Evolutionary conservation across 2,329 filamentous ascomycete species (phyloP), one percentile per base, ranked within the genome.

Genomic region (Trichoderma arundinaceum): DNA sequence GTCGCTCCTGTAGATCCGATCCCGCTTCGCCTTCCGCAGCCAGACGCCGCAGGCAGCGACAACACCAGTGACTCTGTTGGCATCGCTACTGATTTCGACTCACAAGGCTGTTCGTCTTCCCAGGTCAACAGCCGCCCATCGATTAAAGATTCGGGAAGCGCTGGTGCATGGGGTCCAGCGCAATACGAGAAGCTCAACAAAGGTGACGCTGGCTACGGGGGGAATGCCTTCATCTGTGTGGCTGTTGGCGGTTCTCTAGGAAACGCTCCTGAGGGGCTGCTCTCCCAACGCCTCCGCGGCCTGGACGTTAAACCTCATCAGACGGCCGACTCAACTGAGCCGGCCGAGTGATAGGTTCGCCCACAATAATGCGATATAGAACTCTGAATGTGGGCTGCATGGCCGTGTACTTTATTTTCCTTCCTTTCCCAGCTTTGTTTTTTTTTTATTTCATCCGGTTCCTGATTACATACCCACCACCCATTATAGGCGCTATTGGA

Each of bases 131-230:
- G 73, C 66, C 73, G 75, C 22, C 77, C 77, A 35, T 78, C 74
- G 4, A 78, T 74, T 32, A 77, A 76, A 52, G 78, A 78, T 64
- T 75, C 76, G 54, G 71, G 70, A 48, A 69, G 65, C 8, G 65
- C 75, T 64, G 77, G 54, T 48, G 66, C 68, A 8, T 74, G 73
- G 54, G 74, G 78, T 70, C 71, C 74, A 64, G 68, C 72, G 1
- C 73, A 74, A 8, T 92, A 93, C 73, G 85, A 86, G 72, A 93
- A 93, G 73, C 84, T 92, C 19, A 87, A 74, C 71, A 90, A 84
- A 73, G 88, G 87, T 6, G 88, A 92, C 67, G 75, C 81, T 19
- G 84, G 88, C 41, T 88, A 91, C 72, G 85, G 88, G 43, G 82
- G 86, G 1, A 85, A 86, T 63, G 77, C 80, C 0, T 88, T 84